Base-by-base conservation (phyloP, 192 early-diverging fungal genomes). In the Podila clonocystis region DNA sequence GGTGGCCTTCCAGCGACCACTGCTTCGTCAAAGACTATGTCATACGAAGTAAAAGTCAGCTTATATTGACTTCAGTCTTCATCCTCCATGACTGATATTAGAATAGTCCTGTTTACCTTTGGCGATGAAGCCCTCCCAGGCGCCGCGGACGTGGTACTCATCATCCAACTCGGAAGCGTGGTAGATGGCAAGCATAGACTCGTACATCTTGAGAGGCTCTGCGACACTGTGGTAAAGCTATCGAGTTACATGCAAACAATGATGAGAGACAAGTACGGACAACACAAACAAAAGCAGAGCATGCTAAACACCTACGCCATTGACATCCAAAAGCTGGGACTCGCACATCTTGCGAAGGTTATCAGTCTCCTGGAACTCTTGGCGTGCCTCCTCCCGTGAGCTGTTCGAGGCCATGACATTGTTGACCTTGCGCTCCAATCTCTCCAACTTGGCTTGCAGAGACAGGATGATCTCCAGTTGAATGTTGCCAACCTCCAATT, bases 401-500 rank as follows among this genome's bases (percentile, higher is more conserved):
- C 13, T 41, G 2, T 45, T 33, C 26, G 67, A 65, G 15, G 68
- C 9, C 9, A 52, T 12, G 0, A 59, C 26, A 33, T 65, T 73
- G 2, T 69, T 45, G 0, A 52, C 9, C 41, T 38, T 34, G 26
- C 58, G 68, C 26, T n/a, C 30, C 22, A 17, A 41, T 3, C 57
- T 66, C 13, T 80, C 77, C 15, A 52, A 26, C 57, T 58, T 60
- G 8, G 70, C 49, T 33, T 80, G 55, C 48, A 80, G 49, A 22
- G 50, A 67, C 62, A 61, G 36, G n/a, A 80, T 59, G 30, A 80
- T 73, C 28, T 80, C 71, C 34, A 86, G 74, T 82, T 92, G 91
- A 50, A 88, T 87, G 68, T 90, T 89, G 17, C 85, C 89, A 30
- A 90, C 85, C 55, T 92, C 89, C 65, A 90, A 62, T 50, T 85